A percentile compares a stretch with the other conserved stretches of the same genome.
phyloP scores from a whole-genome alignment of 106 monocot species.

The Acanthochlamys bracteata region DNA sequence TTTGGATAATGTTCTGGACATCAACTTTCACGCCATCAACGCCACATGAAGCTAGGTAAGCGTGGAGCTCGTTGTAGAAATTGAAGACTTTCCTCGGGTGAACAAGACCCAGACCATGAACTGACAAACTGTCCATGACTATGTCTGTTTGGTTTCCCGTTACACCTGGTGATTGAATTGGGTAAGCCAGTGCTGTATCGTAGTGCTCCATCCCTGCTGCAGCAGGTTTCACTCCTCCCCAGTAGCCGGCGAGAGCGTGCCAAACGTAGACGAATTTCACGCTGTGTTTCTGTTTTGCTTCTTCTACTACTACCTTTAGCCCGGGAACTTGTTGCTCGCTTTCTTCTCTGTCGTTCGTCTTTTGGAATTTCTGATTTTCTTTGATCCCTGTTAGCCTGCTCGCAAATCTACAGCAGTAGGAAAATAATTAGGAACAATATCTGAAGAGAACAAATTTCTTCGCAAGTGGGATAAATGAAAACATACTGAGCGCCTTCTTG shows the following conservation, averaged over 20 bases:
- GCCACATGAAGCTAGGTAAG: constrained; percentile 59
- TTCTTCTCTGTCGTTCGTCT: constrained; percentile 16
- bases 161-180: constrained; percentile 55
- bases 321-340: constrained; percentile 20
- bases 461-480: not conserved
- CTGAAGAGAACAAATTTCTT: not conserved
- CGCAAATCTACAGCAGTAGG: constrained; percentile 16
- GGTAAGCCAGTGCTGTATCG: constrained; percentile 41
- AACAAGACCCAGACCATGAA: constrained; percentile 54
- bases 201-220: constrained; percentile 66
- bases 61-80: constrained; percentile 64
- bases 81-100: constrained; percentile 37
- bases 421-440: no score
- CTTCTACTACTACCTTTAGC: constrained; percentile 43
- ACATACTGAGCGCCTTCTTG: constrained; percentile 80
- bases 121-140: constrained; percentile 51
- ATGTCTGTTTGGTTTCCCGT: constrained; percentile 53
- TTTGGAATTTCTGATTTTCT: constrained; percentile 70
- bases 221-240: constrained; percentile 61
- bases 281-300: constrained; percentile 36
- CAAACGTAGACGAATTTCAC: constrained; percentile 61
- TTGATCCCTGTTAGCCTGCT: constrained; percentile 50
- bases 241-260: constrained; percentile 69
- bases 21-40: constrained; percentile 74
- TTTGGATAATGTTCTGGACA: constrained; percentile 76